These are phyloP conservation scores for Aspergillus candidus DNA, from an alignment of 2,329 filamentous ascomycete genomes.

Conservation along the genomic window DNA sequence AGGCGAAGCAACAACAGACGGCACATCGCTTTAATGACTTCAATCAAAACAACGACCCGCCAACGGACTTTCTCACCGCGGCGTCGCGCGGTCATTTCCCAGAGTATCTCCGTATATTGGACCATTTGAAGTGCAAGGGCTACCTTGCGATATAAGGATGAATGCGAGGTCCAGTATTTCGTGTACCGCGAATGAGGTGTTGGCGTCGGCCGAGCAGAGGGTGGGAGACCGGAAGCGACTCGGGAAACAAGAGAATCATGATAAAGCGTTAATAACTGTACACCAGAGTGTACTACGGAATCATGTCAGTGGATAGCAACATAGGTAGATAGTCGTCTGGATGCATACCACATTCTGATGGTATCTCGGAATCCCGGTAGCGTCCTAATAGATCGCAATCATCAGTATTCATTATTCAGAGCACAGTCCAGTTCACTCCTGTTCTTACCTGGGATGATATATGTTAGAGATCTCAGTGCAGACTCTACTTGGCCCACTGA, in stretches of 20 bases:
- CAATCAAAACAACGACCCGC: slow-evolving; percentile 79
- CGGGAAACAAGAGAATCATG: slow-evolving; percentile 80
- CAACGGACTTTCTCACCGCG: slow-evolving; percentile 73
- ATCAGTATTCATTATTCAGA: slow-evolving; percentile 3
- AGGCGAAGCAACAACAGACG: slow-evolving; percentile 71
- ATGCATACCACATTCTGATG: slow-evolving; percentile 70
- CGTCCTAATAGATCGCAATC: slow-evolving; percentile 25
- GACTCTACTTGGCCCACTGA: slow-evolving; percentile 95
- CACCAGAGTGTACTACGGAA: slow-evolving; percentile 65
- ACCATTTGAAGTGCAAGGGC: slow-evolving; percentile 82
- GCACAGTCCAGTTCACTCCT: neutral
- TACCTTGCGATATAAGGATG: slow-evolving; percentile 68
- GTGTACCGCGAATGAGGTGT: slow-evolving; percentile 59
- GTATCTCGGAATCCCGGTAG: slow-evolving; percentile 74
- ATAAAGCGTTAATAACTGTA: slow-evolving; percentile 86
- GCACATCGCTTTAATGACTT: slow-evolving; percentile 80
- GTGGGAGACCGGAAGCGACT: slow-evolving; percentile 52
- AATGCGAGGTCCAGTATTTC: slow-evolving; percentile 56
- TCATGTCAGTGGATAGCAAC: slow-evolving; percentile 1
- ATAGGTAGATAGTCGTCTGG: neutral
- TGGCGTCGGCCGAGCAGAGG: slow-evolving; percentile 45
- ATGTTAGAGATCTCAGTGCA: slow-evolving; percentile 83
- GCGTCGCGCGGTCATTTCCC: slow-evolving; percentile 93
- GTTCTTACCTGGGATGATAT: slow-evolving; percentile 72
- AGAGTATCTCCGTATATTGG: slow-evolving; percentile 90